These are phyloP conservation scores for Rubia occidens DNA, from an alignment of 305 asterid species.

Conservation along the genomic window DNA sequence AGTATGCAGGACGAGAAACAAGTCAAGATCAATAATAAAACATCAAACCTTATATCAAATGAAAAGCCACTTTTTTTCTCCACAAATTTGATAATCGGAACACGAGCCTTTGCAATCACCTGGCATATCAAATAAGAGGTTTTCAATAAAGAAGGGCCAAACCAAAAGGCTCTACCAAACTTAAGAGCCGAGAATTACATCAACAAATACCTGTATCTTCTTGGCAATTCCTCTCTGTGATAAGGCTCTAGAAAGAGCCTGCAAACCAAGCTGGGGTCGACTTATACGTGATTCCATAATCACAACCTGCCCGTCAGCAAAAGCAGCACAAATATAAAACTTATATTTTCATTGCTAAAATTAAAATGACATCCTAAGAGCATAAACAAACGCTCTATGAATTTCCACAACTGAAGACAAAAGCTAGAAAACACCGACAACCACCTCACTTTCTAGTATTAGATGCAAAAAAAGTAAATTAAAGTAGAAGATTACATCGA, in stretches of 20 bases:
- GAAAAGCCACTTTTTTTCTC: conserved; percentile 79
- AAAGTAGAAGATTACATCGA: conserved; percentile 49
- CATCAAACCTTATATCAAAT: conserved; percentile 66
- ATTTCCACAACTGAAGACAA: neutral
- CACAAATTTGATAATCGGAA: conserved; percentile 85
- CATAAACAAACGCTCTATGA: neutral
- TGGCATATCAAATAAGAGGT: conserved; percentile 12
- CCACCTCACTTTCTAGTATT: neutral
- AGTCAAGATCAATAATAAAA: neutral
- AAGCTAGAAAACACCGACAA: neutral
- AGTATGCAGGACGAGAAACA: neutral
- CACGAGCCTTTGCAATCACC: conserved; percentile 95
- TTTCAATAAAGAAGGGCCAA: neutral
- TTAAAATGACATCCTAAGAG: neutral
- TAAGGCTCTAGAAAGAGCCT: conserved; percentile 83
- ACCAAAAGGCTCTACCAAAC: conserved; percentile 2
- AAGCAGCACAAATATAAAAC: neutral
- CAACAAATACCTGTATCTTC: conserved; percentile 61
- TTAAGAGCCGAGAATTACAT: conserved; percentile 3
- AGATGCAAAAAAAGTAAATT: neutral
- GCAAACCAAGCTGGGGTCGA: conserved; percentile 69
- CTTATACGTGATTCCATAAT: conserved; percentile 62
- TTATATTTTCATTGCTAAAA: neutral
- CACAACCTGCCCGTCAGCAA: conserved; percentile 46
- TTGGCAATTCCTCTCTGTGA: conserved; percentile 84